phyloP scores from a whole-genome alignment of 1,284 basidiomycete species.

The Naganishia sp. region DNA sequence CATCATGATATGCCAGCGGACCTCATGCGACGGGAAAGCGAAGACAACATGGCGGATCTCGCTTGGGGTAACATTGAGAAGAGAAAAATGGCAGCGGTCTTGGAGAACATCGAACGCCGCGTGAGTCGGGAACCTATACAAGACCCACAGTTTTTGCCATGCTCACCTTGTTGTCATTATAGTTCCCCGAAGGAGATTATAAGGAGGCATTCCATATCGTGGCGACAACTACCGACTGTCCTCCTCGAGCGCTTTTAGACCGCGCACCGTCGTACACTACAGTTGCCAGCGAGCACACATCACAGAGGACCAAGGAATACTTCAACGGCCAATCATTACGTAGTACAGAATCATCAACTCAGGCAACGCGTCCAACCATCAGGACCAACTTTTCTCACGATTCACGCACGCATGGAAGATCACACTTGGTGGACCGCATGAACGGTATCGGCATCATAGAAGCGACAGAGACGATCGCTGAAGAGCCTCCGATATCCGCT shows the following conservation, averaged over 20 bases:
- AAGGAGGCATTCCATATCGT: slow-evolving; percentile 32
- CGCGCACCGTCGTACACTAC: slow-evolving; percentile 34
- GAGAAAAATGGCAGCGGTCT: slow-evolving; percentile 32
- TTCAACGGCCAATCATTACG: not conserved
- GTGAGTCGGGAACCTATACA: slow-evolving; percentile 11
- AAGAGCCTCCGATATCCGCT: slow-evolving; percentile 1
- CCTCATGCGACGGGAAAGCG: slow-evolving; percentile 22
- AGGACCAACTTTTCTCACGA: slow-evolving; percentile 22
- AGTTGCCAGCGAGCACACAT: slow-evolving; percentile 27
- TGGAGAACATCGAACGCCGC: slow-evolving; percentile 33
- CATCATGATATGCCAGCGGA: slow-evolving; percentile 1
- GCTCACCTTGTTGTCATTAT: not conserved
- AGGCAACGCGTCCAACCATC: slow-evolving; percentile 6
- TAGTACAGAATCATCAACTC: not conserved
- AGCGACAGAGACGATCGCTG: not conserved
- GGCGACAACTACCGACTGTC: slow-evolving; percentile 23
- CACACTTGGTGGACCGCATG: slow-evolving; percentile 6
- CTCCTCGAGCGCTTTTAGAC: slow-evolving; percentile 23
- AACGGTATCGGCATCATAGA: not conserved
- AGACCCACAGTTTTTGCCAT: not conserved
- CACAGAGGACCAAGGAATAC: slow-evolving; percentile 8
- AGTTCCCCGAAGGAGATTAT: slow-evolving; percentile 36
- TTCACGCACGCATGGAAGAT: not conserved
- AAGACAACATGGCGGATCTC: slow-evolving; percentile 26
- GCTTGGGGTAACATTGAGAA: slow-evolving; percentile 33